These are phyloP conservation scores for Fomitopsis palustris DNA, from an alignment of 1,284 basidiomycete species.

Conservation along the genomic window DNA sequence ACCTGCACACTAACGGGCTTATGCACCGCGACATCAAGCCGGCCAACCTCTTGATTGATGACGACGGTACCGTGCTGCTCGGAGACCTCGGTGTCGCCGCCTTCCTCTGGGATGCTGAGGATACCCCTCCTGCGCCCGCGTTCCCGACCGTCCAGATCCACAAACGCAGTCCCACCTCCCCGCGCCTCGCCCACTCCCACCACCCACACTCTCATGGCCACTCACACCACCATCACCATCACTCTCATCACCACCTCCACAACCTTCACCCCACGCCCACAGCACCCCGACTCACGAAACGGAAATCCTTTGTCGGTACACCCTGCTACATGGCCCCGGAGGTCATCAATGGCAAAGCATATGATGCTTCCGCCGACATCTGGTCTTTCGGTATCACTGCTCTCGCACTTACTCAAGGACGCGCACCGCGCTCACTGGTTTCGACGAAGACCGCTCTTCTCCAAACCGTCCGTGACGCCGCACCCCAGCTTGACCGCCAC, in stretches of 20 bases:
- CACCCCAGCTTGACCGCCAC: constrained; percentile 72
- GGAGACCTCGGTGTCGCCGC: constrained; percentile 89
- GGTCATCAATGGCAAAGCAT: constrained; percentile 78
- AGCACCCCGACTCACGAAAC: constrained; percentile 44
- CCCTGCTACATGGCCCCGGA: constrained; percentile 96
- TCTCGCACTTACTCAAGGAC: constrained; percentile 79
- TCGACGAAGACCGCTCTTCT: constrained; percentile 72
- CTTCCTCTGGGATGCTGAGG: constrained; percentile 66
- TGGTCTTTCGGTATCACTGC: constrained; percentile 93
- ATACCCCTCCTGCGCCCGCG: constrained; percentile 23
- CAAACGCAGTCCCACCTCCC: constrained; percentile 14
- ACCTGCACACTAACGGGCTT: constrained; percentile 85
- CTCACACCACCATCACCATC: constrained; percentile 7
- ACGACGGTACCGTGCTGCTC: constrained; percentile 84
- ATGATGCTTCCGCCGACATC: constrained; percentile 85
- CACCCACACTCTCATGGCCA: constrained; percentile 7
- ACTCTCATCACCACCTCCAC: constrained; percentile 7
- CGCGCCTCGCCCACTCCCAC: neutral
- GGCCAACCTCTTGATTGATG: constrained; percentile 84
- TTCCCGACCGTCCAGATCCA: constrained; percentile 9
- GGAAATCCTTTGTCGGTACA: constrained; percentile 90
- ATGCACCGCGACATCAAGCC: constrained; percentile 90
- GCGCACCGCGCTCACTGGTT: constrained; percentile 78
- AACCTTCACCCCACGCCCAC: constrained; percentile 12
- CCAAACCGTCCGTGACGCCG: constrained; percentile 69